Percentiles rank a stretch among this genome's conserved stretches.
Conservation (phyloP, 116 monocot species). For the Papilionanthe hybrid region DNA sequence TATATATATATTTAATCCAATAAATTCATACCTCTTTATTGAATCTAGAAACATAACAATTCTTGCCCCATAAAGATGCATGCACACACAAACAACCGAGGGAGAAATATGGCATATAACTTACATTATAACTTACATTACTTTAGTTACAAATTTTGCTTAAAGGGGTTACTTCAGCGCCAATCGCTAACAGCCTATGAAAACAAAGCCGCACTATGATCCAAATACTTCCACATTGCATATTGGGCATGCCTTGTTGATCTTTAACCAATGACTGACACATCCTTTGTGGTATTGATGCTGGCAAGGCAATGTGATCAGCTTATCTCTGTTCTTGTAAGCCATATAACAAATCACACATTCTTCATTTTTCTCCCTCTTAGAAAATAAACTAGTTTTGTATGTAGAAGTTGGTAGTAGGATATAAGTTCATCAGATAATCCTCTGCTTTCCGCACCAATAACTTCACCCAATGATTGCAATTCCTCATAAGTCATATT, state of each 20-base stretch:
- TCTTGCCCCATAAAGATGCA: too few relatives aligned
- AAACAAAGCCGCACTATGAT: too few relatives aligned
- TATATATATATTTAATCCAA: background rate
- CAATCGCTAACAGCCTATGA: too few relatives aligned
- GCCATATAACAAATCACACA: constrained; percentile 53
- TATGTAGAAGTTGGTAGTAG: constrained; percentile 46
- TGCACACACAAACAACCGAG: too few relatives aligned
- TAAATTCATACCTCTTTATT: too few relatives aligned
- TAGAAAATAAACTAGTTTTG: constrained; percentile 69
- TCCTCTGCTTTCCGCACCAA: constrained; percentile 77
- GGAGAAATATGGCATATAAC: background rate
- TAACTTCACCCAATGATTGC: constrained; percentile 57
- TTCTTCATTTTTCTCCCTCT: constrained; percentile 66
- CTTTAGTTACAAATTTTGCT: too few relatives aligned
- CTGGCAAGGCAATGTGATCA: constrained; percentile 54
- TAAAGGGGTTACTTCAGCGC: too few relatives aligned
- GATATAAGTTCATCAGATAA: constrained; percentile 69
- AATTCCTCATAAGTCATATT: constrained; percentile 85
- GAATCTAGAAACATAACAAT: too few relatives aligned
- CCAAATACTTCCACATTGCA: constrained; percentile 48
- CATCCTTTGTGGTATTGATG: constrained; percentile 74
- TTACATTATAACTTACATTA: constrained; percentile 28
- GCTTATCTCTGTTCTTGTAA: constrained; percentile 49
- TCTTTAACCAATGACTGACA: constrained; percentile 65
- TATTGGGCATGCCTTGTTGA: constrained; percentile 61